Percentiles rank a stretch among this genome's conserved stretches.
phyloP scores from a whole-genome alignment of 2,329 filamentous ascomycete genomes.

The Ophiostoma fasciatum region DNA sequence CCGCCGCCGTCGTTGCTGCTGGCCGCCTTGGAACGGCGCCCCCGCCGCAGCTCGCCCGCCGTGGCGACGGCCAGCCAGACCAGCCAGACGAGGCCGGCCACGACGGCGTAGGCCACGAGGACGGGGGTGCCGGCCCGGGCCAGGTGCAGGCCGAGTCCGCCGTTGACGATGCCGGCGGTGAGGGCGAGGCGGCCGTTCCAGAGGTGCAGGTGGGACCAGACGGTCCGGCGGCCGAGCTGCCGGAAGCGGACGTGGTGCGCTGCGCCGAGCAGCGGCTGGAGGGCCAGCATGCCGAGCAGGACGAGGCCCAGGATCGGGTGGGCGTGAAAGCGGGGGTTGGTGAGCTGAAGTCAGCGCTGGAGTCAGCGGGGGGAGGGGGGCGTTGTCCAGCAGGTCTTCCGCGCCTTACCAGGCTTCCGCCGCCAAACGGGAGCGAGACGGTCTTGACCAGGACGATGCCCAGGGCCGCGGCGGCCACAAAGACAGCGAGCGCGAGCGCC shows the following conservation, averaged over 20 bases:
- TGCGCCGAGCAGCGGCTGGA: slow-evolving; percentile 27
- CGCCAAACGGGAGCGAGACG: slow-evolving; percentile 18
- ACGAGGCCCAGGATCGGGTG: slow-evolving; percentile 34
- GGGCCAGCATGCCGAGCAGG: slow-evolving; percentile 22
- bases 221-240: slow-evolving; percentile 20
- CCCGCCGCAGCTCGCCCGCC: slow-evolving; percentile 17
- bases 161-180: slow-evolving; percentile 29
- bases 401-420: slow-evolving; percentile 20
- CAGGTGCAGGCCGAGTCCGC: slow-evolving; percentile 27
- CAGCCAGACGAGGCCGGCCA: slow-evolving; percentile 23
- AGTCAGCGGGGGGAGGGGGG: background rate
- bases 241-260: slow-evolving; percentile 28
- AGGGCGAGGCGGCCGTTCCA: slow-evolving; percentile 26
- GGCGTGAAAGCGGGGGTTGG: slow-evolving; percentile 19
- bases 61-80: slow-evolving; percentile 23
- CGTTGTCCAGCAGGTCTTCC: too few relatives aligned
- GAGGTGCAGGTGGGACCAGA: slow-evolving; percentile 28
- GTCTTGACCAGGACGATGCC: slow-evolving; percentile 26
- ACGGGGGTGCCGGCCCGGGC: slow-evolving; percentile 16
- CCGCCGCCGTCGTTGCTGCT: too few relatives aligned
- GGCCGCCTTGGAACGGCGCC: too few relatives aligned
- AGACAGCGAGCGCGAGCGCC: slow-evolving; percentile 21
- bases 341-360: slow-evolving; percentile 15
- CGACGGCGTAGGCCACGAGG: slow-evolving; percentile 23
- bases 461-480: slow-evolving; percentile 24